Percentiles rank a stretch among this genome's conserved stretches.
Conservation (phyloP, 2,329 filamentous ascomycete species). For the Fusarium transvaalense region DNA sequence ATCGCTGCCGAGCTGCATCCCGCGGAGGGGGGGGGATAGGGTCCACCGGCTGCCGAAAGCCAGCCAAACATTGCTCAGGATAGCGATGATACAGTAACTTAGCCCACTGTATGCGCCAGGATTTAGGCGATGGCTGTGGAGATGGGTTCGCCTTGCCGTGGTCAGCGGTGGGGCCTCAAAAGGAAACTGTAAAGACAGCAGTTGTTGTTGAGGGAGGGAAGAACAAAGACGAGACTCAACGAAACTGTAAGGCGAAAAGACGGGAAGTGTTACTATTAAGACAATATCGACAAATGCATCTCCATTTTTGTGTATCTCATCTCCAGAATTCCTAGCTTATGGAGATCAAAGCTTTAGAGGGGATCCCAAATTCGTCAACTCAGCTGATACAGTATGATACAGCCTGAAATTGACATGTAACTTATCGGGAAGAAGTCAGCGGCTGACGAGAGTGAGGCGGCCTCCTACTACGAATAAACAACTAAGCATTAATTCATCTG, state of each 20-base stretch:
- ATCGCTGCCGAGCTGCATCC: constrained; percentile 38
- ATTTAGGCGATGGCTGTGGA: constrained; percentile 40
- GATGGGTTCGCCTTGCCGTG: constrained; percentile 44
- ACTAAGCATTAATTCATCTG: neutral
- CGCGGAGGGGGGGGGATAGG: constrained; percentile 22
- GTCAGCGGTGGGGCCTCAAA: constrained; percentile 33
- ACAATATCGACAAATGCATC: neutral
- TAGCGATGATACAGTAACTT: constrained; percentile 16
- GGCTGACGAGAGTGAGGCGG: constrained; percentile 40
- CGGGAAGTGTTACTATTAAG: neutral
- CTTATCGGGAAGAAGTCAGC: neutral
- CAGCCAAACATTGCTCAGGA: constrained; percentile 24
- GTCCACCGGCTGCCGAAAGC: constrained; percentile 18
- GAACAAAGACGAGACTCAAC: constrained; percentile 1
- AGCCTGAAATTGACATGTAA: constrained; percentile 1
- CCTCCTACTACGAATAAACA: constrained; percentile 2
- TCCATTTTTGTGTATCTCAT: neutral
- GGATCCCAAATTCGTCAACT: constrained; percentile 2
- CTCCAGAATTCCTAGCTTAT: constrained; percentile 3
- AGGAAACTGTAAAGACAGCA: neutral
- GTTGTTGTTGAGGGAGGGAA: constrained; percentile 1
- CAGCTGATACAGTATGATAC: neutral
- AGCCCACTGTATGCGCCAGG: constrained; percentile 29
- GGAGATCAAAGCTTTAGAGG: neutral
- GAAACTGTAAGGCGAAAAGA: neutral